Percentiles rank a stretch among this genome's conserved stretches.
Conservation (phyloP, 768 basidiomycete genomes). For the Xanthoconium purpureum region DNA sequence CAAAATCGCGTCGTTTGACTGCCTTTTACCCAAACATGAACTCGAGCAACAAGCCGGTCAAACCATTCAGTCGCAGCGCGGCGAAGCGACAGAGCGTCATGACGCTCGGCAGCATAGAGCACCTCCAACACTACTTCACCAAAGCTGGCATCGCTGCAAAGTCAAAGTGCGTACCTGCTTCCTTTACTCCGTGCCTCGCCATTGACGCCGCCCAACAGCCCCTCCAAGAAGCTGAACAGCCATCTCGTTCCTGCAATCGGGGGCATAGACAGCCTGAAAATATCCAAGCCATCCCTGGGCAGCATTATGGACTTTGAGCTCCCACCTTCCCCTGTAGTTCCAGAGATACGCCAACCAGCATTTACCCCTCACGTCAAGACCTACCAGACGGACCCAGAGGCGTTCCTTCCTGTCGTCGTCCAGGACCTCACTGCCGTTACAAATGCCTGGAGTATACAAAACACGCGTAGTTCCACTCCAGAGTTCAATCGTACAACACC, state of each 20-base stretch:
- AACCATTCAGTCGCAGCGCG: slow-evolving; percentile 86
- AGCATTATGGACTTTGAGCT: slow-evolving; percentile 54
- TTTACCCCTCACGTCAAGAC: slow-evolving; percentile 59
- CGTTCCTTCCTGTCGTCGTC: slow-evolving; percentile 71
- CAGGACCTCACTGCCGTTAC: slow-evolving; percentile 68
- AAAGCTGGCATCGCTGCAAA: slow-evolving; percentile 78
- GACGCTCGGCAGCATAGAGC: slow-evolving; percentile 93
- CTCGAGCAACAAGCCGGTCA: slow-evolving; percentile 66
- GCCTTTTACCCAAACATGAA: slow-evolving; percentile 78
- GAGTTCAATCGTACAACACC: slow-evolving; percentile 14
- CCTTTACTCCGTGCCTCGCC: neutral
- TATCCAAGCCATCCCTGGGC: slow-evolving; percentile 38
- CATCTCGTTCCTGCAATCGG: slow-evolving; percentile 79
- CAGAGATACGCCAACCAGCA: slow-evolving; percentile 41
- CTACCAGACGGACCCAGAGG: slow-evolving; percentile 72
- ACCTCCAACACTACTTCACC: slow-evolving; percentile 92
- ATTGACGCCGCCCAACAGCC: slow-evolving; percentile 28
- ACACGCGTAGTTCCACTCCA: slow-evolving; percentile 2
- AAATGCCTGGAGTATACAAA: slow-evolving; percentile 57
- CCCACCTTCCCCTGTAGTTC: slow-evolving; percentile 65
- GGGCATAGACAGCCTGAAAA: slow-evolving; percentile 45
- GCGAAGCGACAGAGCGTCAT: slow-evolving; percentile 93
- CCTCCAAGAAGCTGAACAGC: slow-evolving; percentile 48
- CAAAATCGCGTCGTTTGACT: slow-evolving; percentile 62
- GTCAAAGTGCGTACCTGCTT: slow-evolving; percentile 55